Evolutionary conservation across 2,329 filamentous ascomycete species (phyloP), one percentile per base, ranked within the genome.

Genomic region (Neopestalotiopsis sp.): DNA sequence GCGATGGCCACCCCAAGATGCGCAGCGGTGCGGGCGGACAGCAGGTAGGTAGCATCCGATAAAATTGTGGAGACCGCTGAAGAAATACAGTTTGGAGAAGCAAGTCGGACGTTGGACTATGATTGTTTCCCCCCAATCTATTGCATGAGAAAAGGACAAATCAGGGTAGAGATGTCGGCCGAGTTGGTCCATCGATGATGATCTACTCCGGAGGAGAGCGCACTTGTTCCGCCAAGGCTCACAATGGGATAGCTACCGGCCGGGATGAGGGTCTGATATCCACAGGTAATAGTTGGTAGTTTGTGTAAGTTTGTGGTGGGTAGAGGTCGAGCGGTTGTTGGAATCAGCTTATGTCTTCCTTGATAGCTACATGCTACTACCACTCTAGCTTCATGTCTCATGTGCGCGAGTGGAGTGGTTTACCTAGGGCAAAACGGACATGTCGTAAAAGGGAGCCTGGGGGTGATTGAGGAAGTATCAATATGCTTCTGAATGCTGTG

Each of bases 11-110:
- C 20, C 34, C 45, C 45, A 53, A 53, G 45, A 53, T 53, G 45
- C 45, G 45, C 45, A n/a, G 45, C 17, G 45, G 45, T 53, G 45
- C 45, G 45, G n/a, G 45, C 45, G 45, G 45, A 53, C 45, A 53
- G 45, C 57, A 34, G 57, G 14, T 59, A 14, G 57, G 57, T 34
- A 30, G 24, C 57, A 59, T 59, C 57, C 30, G 45, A 53, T 12
- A 13, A 32, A 59, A 17, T 10, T 59, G 57, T 59, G 57, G 57
- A 34, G 57, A 59, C 57, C 57, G 57, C 57, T 59, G 57, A 59
- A 59, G 24, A 59, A 30, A 34, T 59, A 59, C 30, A 59, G 45
- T 59, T 30, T 59, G 28, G 30, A 59, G 30, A 59, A 30, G 57
- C 24, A 59, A 59, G 57, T 59, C 2, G 45, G 45, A 53, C 45